phyloP scores from a whole-genome alignment of 805 yeast genomes.

The Candida jianshihensis region DNA sequence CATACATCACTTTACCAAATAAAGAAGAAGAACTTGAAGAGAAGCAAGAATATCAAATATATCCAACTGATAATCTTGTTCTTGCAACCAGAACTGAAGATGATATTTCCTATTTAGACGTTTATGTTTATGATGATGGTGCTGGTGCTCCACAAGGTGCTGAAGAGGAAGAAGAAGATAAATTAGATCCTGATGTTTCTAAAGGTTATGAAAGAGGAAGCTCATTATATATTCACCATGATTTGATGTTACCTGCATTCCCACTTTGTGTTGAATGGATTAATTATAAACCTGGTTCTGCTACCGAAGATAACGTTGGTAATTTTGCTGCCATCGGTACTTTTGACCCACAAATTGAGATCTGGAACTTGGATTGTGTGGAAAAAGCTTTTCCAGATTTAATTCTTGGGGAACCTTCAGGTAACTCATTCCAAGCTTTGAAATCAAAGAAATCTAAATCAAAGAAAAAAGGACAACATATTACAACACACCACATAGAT shows the following conservation, averaged over 20 bases:
- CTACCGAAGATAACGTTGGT: conserved; percentile 48
- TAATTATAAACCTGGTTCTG: conserved; percentile 50
- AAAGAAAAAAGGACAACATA: too few relatives aligned
- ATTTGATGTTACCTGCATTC: conserved; percentile 92
- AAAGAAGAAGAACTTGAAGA: conserved; percentile 64
- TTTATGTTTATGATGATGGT: conserved; percentile 90
- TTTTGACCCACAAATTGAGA: conserved; percentile 94
- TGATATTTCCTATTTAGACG: conserved; percentile 86
- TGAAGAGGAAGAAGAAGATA: conserved; percentile 59
- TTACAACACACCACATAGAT: conserved; percentile 80
- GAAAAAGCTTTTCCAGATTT: conserved; percentile 94
- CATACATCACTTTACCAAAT: conserved; percentile 39
- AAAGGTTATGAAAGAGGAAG: conserved; percentile 67
- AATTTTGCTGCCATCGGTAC: conserved; percentile 96
- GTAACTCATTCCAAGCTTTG: conserved; percentile 15
- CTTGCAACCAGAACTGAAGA: conserved; percentile 95
- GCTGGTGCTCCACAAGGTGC: conserved; percentile 73
- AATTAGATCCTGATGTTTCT: conserved; percentile 65
- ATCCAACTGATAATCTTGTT: conserved; percentile 84
- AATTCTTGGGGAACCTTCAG: conserved; percentile 72
- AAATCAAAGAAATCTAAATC: conserved; percentile 35
- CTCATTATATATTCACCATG: conserved; percentile 89
- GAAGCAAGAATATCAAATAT: conserved; percentile 74
- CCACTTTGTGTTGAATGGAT: conserved; percentile 97
- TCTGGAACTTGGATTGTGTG: conserved; percentile 90